These are phyloP conservation scores for Spinacia oleracea DNA, from an alignment of 179 eudicot species.

Conservation along the genomic window DNA sequence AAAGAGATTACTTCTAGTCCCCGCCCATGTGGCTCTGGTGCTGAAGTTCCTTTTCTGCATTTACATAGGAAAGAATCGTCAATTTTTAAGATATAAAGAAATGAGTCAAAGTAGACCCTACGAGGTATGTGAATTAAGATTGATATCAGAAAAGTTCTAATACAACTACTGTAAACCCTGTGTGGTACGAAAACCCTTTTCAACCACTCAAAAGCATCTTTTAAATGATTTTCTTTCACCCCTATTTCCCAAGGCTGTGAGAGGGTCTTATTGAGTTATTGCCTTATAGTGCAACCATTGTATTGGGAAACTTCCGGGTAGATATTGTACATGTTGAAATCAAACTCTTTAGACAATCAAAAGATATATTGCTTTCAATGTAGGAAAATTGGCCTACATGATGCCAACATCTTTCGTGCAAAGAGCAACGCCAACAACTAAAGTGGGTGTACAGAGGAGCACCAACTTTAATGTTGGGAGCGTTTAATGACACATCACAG, in stretches of 20 bases:
- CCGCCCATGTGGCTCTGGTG: slow-evolving; percentile 33
- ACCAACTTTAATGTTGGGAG: not conserved
- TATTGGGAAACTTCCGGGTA: too few species aligned
- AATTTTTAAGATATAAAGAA: slow-evolving; percentile 12
- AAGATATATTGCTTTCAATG: not conserved
- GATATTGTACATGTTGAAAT: too few species aligned
- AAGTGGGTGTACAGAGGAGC: not conserved
- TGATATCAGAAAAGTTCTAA: not conserved
- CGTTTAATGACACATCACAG: not conserved
- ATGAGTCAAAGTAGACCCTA: slow-evolving; percentile 9
- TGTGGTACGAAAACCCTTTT: not conserved
- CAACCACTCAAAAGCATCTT: too few species aligned
- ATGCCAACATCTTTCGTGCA: not conserved
- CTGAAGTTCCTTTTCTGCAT: slow-evolving; percentile 43
- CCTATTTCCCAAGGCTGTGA: not conserved
- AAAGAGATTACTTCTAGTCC: slow-evolving; percentile 25
- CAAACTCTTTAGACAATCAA: not conserved
- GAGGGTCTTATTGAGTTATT: too few species aligned
- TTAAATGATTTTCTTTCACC: not conserved
- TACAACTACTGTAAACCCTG: not conserved
- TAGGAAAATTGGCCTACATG: not conserved
- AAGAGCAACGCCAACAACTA: not conserved
- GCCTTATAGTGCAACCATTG: too few species aligned
- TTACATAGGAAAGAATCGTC: not conserved
- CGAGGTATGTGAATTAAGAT: slow-evolving; percentile 4